Evolutionary conservation across 352 stramenopile genomes (phyloP), one percentile per base, ranked within the genome.

Genomic region (Globisporangium apiculatum): DNA sequence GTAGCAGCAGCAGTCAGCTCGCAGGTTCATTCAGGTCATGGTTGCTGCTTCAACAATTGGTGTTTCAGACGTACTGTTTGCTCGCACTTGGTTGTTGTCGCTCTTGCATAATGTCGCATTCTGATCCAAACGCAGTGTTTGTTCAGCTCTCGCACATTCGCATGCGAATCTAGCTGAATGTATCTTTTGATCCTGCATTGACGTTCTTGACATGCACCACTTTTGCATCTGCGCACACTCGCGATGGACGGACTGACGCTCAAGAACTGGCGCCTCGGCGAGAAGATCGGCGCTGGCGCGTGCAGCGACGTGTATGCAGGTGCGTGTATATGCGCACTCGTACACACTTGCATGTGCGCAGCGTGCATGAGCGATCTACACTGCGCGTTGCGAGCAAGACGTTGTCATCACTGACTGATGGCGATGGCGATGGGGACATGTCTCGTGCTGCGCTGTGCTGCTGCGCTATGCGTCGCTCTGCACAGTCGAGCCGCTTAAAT

Each of bases 271-370:
- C 63, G 65, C n/a, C 58, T 94, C 41, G 77, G 83, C 60, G 72
- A 85, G 61, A 92, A 90, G 71, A 58, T 92, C 35, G 82, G 82
- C 46, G 66, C 80, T 7, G 84, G 84, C n/a, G 84, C 82, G 6
- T 94, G 84, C 55, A 92, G 82, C 49, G 84, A 94, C 40, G 82
- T 94, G 10, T 94, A 87, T 56, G 77, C 68, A 60, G 83, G 83
- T 89, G 69, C 37, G 17, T 56, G 6, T 40, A 9, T 11, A n/a
- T 35, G 51, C 10, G 38, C 17, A 40, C 31, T 51, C 18, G 10
- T 10, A 42, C 17, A 45, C 8, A n/a, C 4, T 31, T 17, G 17
- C 24, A 31, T 31, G 24, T 31, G 24, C 24, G 24, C 24, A 2
- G 24, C 24, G 24, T 31, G 24, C 24, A 31, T 31, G 24, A 31